Evolutionary conservation across 2,329 filamentous ascomycete genomes (phyloP), one percentile per base, ranked within the genome.

Genomic region (Tympanopsis confertula): DNA sequence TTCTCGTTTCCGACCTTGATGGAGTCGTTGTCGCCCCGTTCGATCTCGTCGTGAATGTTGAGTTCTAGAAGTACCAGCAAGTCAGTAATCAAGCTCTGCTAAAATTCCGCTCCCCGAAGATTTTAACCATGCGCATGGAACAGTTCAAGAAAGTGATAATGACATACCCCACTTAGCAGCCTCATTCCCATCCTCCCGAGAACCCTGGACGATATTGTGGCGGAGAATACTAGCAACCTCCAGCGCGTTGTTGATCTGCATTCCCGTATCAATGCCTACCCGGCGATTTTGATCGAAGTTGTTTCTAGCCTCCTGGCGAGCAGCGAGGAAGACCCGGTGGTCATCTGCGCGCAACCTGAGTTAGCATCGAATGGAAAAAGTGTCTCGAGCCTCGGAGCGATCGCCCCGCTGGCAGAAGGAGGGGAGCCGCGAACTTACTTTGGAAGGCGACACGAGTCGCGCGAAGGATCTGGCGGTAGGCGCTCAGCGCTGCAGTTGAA

Each of bases 21-120:
- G 22, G 81, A 85, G 49, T 95, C 87, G 54, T 98, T 96, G 61
- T 96, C 84, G 38, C 91, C 86, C 45, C 86, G 71, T 59, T 98
- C 89, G 20, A 82, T 98, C 46, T 94, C 66, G 43, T 94, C 74
- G 57, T 96, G 91, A 60, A 98, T 94, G 37, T 81, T 73, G 40
- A 96, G 63, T 54, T 82, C 87, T 95, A n/a, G n/a, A n/a, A n/a
- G n/a, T n/a, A 39, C 48, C 39, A 17, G 33, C 35, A 19, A 39
- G 37, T 37, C 29, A 41, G n/a, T n/a, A n/a, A n/a, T n/a, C n/a
- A n/a, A 33, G 30, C 15, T 33, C 30, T 33, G 15, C 17, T n/a
- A n/a, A n/a, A n/a, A n/a, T n/a, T n/a, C n/a, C n/a, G n/a, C n/a
- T n/a, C n/a, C n/a, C n/a, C n/a, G 13, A n/a, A n/a, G n/a, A n/a